Evolutionary conservation across 2,329 filamentous ascomycete genomes (phyloP).

Genomic region (Colletotrichum melonis): DNA sequence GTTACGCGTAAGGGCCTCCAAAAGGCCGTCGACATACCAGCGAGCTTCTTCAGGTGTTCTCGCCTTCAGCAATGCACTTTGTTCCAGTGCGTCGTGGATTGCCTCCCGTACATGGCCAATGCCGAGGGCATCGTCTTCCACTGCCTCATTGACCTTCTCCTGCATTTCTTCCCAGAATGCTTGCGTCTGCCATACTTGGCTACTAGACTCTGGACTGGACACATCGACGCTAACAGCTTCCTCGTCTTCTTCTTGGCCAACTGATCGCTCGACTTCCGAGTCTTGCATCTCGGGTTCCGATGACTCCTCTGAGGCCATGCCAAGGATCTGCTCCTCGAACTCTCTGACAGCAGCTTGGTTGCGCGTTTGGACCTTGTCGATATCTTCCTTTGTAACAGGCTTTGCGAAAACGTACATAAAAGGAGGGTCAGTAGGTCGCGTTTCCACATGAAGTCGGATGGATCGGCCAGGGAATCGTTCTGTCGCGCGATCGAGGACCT

Average conservation of each 20-base stretch:
- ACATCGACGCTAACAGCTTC: constrained; percentile 29
- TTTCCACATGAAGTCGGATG: constrained; percentile 85
- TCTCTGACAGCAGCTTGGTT: constrained; percentile 73
- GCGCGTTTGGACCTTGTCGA: constrained; percentile 77
- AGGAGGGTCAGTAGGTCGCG: constrained; percentile 67
- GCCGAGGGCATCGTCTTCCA: constrained; percentile 68
- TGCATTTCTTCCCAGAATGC: constrained; percentile 66
- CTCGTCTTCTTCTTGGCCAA: constrained; percentile 30
- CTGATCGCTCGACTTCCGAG: constrained; percentile 30
- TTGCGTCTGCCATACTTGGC: constrained; percentile 44
- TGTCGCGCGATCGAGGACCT: constrained; percentile 81
- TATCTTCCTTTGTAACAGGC: constrained; percentile 79
- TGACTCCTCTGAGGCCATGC: constrained; percentile 52
- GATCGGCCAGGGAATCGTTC: constrained; percentile 80
- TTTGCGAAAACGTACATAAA: constrained; percentile 93
- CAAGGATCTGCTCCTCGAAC: constrained; percentile 74
- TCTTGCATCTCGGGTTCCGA: constrained; percentile 38
- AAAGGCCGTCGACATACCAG: constrained; percentile 61
- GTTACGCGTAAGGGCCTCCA: constrained; percentile 57
- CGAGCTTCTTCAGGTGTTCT: constrained; percentile 58
- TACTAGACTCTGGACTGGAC: constrained; percentile 37
- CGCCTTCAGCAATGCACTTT: constrained; percentile 62
- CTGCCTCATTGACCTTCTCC: constrained; percentile 64
- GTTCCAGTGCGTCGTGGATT: constrained; percentile 65
- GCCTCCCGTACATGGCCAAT: constrained; percentile 63